A percentile compares a stretch with the other conserved stretches of the same genome.
Evolutionary conservation across 2,329 filamentous ascomycete species (phyloP).

Genomic region (Thyridium curvatum): DNA sequence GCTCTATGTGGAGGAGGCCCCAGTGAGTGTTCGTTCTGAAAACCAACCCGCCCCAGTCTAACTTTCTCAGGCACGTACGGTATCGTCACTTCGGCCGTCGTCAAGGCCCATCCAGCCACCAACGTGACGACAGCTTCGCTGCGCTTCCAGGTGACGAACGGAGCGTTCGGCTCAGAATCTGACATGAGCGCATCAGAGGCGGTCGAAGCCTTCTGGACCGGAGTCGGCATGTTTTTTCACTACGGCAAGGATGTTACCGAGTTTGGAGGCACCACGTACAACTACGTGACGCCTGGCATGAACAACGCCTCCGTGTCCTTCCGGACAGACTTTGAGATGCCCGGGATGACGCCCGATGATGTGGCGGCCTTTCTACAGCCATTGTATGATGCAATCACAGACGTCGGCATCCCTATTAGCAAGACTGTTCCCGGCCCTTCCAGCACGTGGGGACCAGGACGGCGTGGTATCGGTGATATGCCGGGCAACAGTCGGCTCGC

Average conservation of each 20-base stretch:
- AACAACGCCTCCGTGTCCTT: conserved; percentile 16
- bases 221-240: conserved; percentile 12
- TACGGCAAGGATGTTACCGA: conserved; percentile 13
- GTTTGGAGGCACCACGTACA: conserved; percentile 14
- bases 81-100: conserved; percentile 15
- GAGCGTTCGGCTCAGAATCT: not conserved
- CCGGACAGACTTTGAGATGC: conserved; percentile 13
- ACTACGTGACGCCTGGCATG: conserved; percentile 15
- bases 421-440: conserved; percentile 4
- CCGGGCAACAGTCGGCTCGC: conserved; percentile 16
- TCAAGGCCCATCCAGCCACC: conserved; percentile 16
- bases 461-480: conserved; percentile 7
- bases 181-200: conserved; percentile 4
- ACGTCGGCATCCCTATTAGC: conserved; percentile 18
- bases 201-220: conserved; percentile 15
- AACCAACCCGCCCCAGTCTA: not conserved
- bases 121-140: conserved; percentile 8
- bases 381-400: conserved; percentile 20
- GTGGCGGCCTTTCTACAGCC: conserved; percentile 20
- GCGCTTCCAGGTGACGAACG: conserved; percentile 9
- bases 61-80: conserved; percentile 13
- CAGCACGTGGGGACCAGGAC: conserved; percentile 10
- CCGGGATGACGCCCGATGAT: conserved; percentile 19
- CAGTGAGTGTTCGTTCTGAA: conserved; percentile 18
- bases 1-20: conserved; percentile 46